Base-by-base conservation (phyloP, 148 eudicot genomes). In the Bassia scoparia region DNA sequence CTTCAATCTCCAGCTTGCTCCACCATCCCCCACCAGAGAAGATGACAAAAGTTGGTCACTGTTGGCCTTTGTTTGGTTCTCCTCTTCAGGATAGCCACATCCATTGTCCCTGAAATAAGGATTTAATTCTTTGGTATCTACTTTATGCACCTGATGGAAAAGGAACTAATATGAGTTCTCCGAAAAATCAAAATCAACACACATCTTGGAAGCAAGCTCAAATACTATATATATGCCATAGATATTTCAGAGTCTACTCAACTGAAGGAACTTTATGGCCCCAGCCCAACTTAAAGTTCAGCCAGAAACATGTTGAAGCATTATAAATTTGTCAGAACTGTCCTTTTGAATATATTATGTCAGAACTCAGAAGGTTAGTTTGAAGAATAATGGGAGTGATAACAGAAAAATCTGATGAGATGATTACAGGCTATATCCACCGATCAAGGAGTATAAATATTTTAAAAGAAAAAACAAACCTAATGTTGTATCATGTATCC, bases 1-100 rank as follows among this genome's bases (percentile, higher is more conserved):
- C 82, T 95, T 95, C 72, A 91, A 73, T 83, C 99, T 91, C 99
- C 97, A 95, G 75, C 99, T 95, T 65, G 97, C 97, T 66, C 99
- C 99, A 79, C 97, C 99, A 83, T 95, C 99, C 35, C 99, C 99
- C 67, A 95, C 84, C 61, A 91, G 64, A 73, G 97, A 79, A 74
- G 86, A 79, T 43, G 96, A 86, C 73, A 84, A 52, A 71, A 85
- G 87, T 33, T 78, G 81, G 68, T 78, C 80, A 29, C 78, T 66
- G 5, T 55, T 76, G 30, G 81, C 30, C 75, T 77, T 94, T 66
- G 43, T 46, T 55, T 76, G 85, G 46, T 87, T 82, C 11, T 72
- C 83, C 24, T 83, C 92, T 75, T 88, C 93, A 21, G 97, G 97
- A 76, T 87, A 89, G 44, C 97, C 99, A 65, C 82, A 70, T 55